These are phyloP conservation scores for Oryza meyeriana DNA, from an alignment of 176 grass and related monocot species.

Conservation along the genomic window DNA sequence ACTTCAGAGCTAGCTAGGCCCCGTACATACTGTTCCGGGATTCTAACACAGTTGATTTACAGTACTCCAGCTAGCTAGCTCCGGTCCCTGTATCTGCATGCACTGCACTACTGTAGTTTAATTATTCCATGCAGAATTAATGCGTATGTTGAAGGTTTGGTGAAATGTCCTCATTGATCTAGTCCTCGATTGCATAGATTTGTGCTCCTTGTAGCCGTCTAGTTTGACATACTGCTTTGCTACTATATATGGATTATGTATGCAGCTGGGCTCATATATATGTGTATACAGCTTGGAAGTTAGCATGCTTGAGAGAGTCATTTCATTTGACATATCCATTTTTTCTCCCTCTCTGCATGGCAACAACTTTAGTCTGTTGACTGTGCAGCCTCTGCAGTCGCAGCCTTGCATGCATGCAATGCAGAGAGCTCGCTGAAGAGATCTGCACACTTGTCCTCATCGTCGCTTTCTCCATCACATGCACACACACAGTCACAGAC, in stretches of 20 bases:
- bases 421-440: conserved; percentile 12
- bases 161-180: not conserved
- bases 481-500: not conserved
- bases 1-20: not conserved
- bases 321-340: not conserved
- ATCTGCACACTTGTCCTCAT: not conserved
- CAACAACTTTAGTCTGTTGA: not conserved
- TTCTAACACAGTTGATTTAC: conserved; percentile 10
- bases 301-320: no score
- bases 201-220: no score
- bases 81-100: no score
- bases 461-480: not conserved
- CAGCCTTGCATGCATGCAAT: conserved; percentile 35
- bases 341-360: not conserved
- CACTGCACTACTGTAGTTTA: no score
- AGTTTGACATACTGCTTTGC: no score
- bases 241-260: no score
- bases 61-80: no score
- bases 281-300: no score
- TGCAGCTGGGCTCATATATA: no score
- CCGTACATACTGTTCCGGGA: conserved; percentile 17
- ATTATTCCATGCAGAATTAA: no score
- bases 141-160: not conserved
- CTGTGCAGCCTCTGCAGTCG: not conserved
- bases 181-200: no score